A percentile compares a stretch with the other conserved stretches of the same genome.
Conservation (phyloP, 176 grass and related monocot genomes). For the Cenchrus purpureus region DNA sequence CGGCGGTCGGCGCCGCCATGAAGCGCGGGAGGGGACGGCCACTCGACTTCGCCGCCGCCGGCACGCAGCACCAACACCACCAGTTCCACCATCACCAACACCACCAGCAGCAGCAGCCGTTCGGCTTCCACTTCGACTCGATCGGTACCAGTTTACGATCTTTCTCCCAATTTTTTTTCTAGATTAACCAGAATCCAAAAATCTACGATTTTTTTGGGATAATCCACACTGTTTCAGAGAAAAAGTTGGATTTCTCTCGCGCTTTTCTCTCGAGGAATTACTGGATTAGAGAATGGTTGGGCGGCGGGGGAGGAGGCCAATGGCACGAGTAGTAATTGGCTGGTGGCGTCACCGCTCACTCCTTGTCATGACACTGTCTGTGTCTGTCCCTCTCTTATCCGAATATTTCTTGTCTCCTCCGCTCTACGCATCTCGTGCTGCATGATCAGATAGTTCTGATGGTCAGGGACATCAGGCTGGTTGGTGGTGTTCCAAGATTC, state of each 20-base stretch:
- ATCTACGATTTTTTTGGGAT: not conserved
- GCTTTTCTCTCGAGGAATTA: conserved; percentile 14
- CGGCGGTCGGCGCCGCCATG: conserved; percentile 87
- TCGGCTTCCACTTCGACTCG: conserved; percentile 57
- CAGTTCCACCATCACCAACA: not conserved
- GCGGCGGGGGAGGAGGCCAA: conserved; percentile 19
- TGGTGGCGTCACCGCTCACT: conserved; percentile 39
- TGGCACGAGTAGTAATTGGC: conserved; percentile 25
- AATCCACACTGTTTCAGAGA: conserved; percentile 12
- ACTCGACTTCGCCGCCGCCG: conserved; percentile 52
- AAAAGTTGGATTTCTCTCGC: not conserved
- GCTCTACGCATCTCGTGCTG: conserved; percentile 43
- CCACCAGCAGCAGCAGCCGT: conserved; percentile 16
- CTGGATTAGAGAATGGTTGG: conserved; percentile 3
- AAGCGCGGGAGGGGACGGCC: conserved; percentile 83
- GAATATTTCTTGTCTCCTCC: conserved; percentile 55
- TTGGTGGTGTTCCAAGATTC: conserved; percentile 60
- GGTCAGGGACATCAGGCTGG: conserved; percentile 48
- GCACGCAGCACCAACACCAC: conserved; percentile 37
- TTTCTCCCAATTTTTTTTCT: not conserved
- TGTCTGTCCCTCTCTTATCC: conserved; percentile 60
- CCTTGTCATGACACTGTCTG: conserved; percentile 59
- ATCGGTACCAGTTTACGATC: conserved; percentile 34
- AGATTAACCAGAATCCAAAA: not conserved
- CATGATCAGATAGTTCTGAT: conserved; percentile 45